Evolutionary conservation across 2,329 filamentous ascomycete genomes (phyloP), one percentile per base, ranked within the genome.

Genomic region (Cladophialophora psammophila): DNA sequence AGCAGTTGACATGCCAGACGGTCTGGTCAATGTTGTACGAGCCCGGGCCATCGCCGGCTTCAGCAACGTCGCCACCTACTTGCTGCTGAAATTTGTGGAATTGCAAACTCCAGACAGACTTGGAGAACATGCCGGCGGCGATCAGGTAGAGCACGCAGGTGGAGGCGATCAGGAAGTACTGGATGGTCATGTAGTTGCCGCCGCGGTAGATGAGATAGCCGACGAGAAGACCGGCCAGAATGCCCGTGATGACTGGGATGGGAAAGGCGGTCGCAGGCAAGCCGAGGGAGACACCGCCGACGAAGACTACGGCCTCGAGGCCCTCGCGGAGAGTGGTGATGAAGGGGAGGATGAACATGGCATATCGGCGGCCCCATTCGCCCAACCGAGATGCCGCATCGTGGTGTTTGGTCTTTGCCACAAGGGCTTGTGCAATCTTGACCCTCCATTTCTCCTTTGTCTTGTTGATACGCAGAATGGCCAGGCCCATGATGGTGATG

Each of bases 1-100:
- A 95, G 82, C 91, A 96, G 75, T 94, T 93, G 62, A 94, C 87
- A 75, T 94, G 91, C 91, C 92, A 94, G 20, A 94, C 90, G 69
- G 87, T 92, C 74, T 90, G 83, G 65, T 86, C 84, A 72, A 94
- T 93, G 73, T 94, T 89, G 77, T 94, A 94, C 0, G 90, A 92
- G 3, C 92, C 91, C 0, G 91, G 85, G 0, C 92, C 91, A 31
- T 83, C 78, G 0, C 89, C 89, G 6, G 82, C 83, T 74, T 91
- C 89, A 15, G 83, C 82, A 4, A 84, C 86, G 75, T 90, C 88
- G 35, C 80, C 78, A 12, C 84, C 83, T 34, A 80, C 76, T 13
- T 87, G 74, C 61, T 86, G 84, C 71, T 86, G 87, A 90, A 90
- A 96, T 40, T 78, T 74, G 69, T 93, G 84, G 70, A 84, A 84